A percentile compares a stretch with the other conserved stretches of the same genome.
phyloP scores from a whole-genome alignment of 2,329 filamentous ascomycete species.

The Fusarium nurragi region DNA sequence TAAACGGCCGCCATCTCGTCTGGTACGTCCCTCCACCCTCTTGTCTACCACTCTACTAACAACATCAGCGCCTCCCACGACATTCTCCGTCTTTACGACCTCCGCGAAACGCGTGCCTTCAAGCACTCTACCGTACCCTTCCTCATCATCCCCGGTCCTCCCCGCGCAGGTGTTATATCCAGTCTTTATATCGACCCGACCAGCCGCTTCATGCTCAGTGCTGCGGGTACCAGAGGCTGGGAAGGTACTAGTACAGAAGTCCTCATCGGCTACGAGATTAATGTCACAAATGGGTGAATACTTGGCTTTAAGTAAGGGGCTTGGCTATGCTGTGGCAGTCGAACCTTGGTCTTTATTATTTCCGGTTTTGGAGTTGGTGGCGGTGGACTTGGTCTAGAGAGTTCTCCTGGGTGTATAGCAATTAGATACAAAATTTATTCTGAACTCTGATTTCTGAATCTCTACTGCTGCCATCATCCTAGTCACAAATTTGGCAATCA shows the following conservation, averaged over 20 bases:
- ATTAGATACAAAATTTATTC: conserved; percentile 5
- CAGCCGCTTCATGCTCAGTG: conserved; percentile 89
- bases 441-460: not conserved
- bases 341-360: not conserved
- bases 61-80: conserved; percentile 84
- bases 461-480: not conserved
- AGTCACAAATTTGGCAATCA: not conserved
- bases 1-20: conserved; percentile 89
- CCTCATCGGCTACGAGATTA: conserved; percentile 92
- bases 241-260: conserved; percentile 91
- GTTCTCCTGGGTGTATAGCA: not conserved
- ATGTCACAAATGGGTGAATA: conserved; percentile 40
- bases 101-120: conserved; percentile 70
- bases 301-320: no score
- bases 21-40: conserved; percentile 60
- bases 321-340: not conserved
- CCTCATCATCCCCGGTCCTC: conserved; percentile 91
- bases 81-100: conserved; percentile 91
- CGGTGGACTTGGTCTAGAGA: not conserved
- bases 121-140: conserved; percentile 89
- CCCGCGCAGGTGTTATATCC: conserved; percentile 84
- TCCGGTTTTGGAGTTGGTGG: conserved; percentile 2
- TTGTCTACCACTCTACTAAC: not conserved
- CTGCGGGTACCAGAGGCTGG: conserved; percentile 93
- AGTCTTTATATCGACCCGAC: conserved; percentile 88